phyloP scores from a whole-genome alignment of 2,329 filamentous ascomycete species.

The Cadophora malorum region DNA sequence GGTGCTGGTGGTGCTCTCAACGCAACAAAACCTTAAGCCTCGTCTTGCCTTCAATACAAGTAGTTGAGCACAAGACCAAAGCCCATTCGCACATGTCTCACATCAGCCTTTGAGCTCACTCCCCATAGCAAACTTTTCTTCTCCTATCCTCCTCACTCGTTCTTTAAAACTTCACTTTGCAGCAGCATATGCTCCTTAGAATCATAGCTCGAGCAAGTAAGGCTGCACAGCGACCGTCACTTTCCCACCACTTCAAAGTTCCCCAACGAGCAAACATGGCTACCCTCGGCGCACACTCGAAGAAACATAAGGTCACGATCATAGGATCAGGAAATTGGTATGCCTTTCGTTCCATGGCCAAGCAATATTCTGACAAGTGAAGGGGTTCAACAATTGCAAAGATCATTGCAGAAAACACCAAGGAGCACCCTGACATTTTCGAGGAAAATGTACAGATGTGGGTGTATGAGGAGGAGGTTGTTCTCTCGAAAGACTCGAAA shows the following conservation, averaged over 20 bases:
- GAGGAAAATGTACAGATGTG: slow-evolving; percentile 96
- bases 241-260: slow-evolving; percentile 32
- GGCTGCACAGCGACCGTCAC: slow-evolving; percentile 34
- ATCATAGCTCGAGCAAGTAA: slow-evolving; percentile 31
- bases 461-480: slow-evolving; percentile 94
- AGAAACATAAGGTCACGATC: slow-evolving; percentile 91
- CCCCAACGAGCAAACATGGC: slow-evolving; percentile 43
- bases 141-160: neutral
- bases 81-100: slow-evolving; percentile 21
- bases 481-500: slow-evolving; percentile 72
- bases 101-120: slow-evolving; percentile 16
- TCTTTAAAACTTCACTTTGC: slow-evolving; percentile 3
- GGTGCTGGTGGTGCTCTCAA: slow-evolving; percentile 15
- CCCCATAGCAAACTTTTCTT: neutral
- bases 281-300: slow-evolving; percentile 56
- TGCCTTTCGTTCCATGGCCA: slow-evolving; percentile 1
- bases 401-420: slow-evolving; percentile 92
- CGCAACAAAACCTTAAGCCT: slow-evolving; percentile 21
- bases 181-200: slow-evolving; percentile 34
- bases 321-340: slow-evolving; percentile 98
- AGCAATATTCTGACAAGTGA: slow-evolving; percentile 34
- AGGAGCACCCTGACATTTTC: slow-evolving; percentile 78
- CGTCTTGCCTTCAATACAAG: slow-evolving; percentile 7
- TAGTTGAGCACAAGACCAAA: slow-evolving; percentile 32
- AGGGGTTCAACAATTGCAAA: slow-evolving; percentile 98